Conservation (phyloP, 1,139 yeast species). For the Arxiozyma heterogenica region DNA sequence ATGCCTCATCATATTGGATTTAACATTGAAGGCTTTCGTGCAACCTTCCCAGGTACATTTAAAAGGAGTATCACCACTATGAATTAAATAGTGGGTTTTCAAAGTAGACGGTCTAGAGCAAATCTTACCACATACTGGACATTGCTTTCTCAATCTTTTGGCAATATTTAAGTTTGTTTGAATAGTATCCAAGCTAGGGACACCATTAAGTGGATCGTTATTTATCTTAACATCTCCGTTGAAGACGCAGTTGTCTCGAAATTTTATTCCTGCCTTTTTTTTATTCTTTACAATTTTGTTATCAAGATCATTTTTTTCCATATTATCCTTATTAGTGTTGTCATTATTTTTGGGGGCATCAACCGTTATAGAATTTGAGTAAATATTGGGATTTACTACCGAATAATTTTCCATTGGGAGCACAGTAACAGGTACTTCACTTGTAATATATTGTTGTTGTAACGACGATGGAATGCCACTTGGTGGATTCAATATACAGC, state of each 20-base stretch:
- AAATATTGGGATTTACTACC: neutral
- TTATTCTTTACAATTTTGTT: neutral
- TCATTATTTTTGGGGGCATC: neutral
- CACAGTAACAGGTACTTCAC: neutral
- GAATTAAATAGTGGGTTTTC: constrained; percentile 74
- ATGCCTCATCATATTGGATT: constrained; percentile 76
- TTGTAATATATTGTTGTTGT: constrained; percentile 1
- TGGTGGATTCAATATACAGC: neutral
- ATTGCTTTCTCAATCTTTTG: constrained; percentile 29
- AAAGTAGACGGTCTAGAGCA: constrained; percentile 79
- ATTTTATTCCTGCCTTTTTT: neutral
- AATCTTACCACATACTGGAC: constrained; percentile 65
- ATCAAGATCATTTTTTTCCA: neutral
- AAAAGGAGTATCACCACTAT: constrained; percentile 84
- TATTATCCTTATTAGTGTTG: no score
- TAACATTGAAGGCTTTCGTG: constrained; percentile 63
- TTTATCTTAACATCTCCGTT: neutral
- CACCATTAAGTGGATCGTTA: neutral
- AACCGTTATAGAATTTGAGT: neutral
- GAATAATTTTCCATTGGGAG: neutral
- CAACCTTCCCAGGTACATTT: constrained; percentile 65
- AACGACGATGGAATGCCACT: neutral
- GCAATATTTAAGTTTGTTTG: constrained; percentile 10
- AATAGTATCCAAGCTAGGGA: neutral
- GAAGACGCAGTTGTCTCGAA: neutral